phyloP scores from a whole-genome alignment of 257 asterid species.

The Knoxia roxburghii region DNA sequence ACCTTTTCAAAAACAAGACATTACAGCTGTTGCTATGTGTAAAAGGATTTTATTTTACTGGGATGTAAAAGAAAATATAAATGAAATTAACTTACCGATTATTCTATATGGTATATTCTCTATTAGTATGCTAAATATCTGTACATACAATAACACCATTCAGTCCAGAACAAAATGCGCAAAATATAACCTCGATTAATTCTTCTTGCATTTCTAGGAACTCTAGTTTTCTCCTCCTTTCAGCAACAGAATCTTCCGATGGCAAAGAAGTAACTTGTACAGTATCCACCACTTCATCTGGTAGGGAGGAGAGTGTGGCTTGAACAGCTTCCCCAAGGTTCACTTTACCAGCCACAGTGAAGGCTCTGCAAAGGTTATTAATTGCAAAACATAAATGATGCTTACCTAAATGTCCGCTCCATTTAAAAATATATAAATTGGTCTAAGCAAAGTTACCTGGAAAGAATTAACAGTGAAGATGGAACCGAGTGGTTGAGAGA shows the following conservation, averaged over 20 bases:
- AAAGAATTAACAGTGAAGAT: conserved; percentile 82
- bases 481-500: conserved; percentile 88
- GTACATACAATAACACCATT: not conserved
- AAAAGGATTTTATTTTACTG: no score
- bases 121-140: not conserved
- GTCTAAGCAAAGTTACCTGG: conserved; percentile 44
- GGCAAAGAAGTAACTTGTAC: conserved; percentile 74
- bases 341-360: conserved; percentile 65
- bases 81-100: no score
- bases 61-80: no score
- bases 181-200: conserved; percentile 63
- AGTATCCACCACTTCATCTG: conserved; percentile 94
- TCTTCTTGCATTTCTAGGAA: conserved; percentile 92
- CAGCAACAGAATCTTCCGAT: conserved; percentile 80
- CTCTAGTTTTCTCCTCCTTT: conserved; percentile 85
- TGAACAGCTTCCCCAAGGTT: conserved; percentile 81
- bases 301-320: conserved; percentile 86
- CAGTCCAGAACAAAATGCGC: not conserved
- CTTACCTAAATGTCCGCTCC: conserved; percentile 12
- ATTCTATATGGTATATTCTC: conserved; percentile 1
- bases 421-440: not conserved
- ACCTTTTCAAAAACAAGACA: not conserved
- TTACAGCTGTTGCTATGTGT: not conserved
- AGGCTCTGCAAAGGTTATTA: conserved; percentile 50
- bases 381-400: conserved; percentile 18